Evolutionary conservation across 495 filamentous ascomycete species (phyloP).

Genomic region (Penicillium steckii): DNA sequence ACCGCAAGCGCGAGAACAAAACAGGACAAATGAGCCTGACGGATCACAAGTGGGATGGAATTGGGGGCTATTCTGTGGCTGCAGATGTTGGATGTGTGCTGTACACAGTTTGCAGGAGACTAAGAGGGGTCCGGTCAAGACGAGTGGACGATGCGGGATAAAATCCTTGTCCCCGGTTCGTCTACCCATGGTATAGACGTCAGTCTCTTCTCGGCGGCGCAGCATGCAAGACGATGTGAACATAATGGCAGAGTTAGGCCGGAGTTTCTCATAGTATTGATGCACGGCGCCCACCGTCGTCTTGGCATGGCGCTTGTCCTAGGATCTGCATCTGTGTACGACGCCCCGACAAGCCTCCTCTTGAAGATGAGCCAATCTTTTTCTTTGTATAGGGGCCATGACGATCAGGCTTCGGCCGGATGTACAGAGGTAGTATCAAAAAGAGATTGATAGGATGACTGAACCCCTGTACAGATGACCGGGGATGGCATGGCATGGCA

Average conservation of each 20-base stretch:
- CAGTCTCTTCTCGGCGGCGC: conserved; percentile 23
- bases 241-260: conserved; percentile 17
- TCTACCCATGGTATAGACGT: background rate
- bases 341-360: background rate
- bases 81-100: conserved; percentile 12
- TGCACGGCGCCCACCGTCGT: conserved; percentile 25
- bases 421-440: background rate
- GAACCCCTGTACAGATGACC: too few species aligned
- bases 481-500: background rate
- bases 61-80: conserved; percentile 15
- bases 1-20: conserved; percentile 13
- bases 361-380: background rate
- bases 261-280: conserved; percentile 18
- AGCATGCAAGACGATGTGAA: conserved; percentile 27
- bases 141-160: conserved; percentile 8
- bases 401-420: conserved; percentile 3
- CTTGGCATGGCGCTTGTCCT: conserved; percentile 43
- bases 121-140: conserved; percentile 1
- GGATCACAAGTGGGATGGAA: conserved; percentile 1
- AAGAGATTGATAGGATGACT: background rate
- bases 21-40: conserved; percentile 4
- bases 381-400: background rate
- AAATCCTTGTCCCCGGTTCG: conserved; percentile 7
- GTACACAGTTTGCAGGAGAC: conserved; percentile 13
- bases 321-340: conserved; percentile 20